Evolutionary conservation across 2,329 filamentous ascomycete species (phyloP).

Genomic region (Pseudogymnoascus sp.): DNA sequence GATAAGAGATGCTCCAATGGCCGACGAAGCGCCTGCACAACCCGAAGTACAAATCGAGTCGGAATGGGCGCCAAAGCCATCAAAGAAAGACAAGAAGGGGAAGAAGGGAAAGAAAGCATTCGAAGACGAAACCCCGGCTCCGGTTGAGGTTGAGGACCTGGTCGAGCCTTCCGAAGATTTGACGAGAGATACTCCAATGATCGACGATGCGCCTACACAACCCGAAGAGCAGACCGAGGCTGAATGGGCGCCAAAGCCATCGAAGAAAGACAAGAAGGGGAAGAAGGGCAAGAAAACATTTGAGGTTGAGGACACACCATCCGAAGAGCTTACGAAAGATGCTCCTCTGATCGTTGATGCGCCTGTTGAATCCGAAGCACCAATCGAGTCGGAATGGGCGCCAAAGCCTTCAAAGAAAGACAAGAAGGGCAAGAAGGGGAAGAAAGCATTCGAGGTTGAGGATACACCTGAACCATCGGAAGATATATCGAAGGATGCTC

Average conservation of each 20-base stretch:
- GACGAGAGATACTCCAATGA: not conserved
- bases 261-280: constrained; percentile 31
- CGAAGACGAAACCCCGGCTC: not conserved
- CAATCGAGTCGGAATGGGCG: not conserved
- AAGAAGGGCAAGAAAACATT: constrained; percentile 14
- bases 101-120: constrained; percentile 18
- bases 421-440: constrained; percentile 28
- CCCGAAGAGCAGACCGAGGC: constrained; percentile 16
- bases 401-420: constrained; percentile 13
- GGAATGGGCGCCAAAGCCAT: not conserved
- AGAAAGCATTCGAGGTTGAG: not conserved
- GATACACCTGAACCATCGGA: not conserved
- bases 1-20: constrained; percentile 6
- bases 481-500: not conserved
- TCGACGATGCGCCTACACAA: not conserved
- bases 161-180: not conserved
- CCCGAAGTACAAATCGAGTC: not conserved
- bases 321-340: constrained; percentile 8
- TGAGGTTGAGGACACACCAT: not conserved
- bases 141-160: not conserved
- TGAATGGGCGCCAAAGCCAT: constrained; percentile 25
- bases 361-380: not conserved
- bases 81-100: constrained; percentile 36
- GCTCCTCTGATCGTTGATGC: not conserved
- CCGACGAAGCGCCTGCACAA: not conserved